Evolutionary conservation across 495 filamentous ascomycete species (phyloP), one percentile per base, ranked within the genome.

Genomic region (Cercophora sp.): DNA sequence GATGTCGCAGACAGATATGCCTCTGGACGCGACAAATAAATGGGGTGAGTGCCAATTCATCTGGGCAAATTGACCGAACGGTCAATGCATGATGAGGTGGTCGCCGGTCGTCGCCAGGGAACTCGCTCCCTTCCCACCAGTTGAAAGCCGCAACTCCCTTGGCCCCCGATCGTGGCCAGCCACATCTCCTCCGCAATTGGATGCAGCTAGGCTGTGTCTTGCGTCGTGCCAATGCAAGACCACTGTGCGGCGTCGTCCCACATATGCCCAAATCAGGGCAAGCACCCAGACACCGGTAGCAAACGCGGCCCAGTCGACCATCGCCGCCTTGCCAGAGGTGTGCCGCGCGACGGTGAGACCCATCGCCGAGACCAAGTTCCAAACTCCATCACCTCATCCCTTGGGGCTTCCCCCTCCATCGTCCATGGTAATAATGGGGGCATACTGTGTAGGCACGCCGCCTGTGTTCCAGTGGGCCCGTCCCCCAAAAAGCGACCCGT

Each of bases 11-110:
- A 48, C 27, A 37, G 46, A 48, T n/a, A n/a, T n/a, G 19, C 4
- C 19, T 26, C 36, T 25, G 32, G 48, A 22, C 20, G 16, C 31
- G 35, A 26, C 15, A 11, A 35, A 41, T 26, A 39, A 20, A 41
- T 39, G 22, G 29, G 44, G 44, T 32, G n/a, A 11, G 11, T 9
- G 10, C 34, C n/a, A 49, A 37, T 24, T 32, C 29, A 32, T 32
- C 19, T 50, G 24, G 34, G 44, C 40, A 34, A 54, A 58, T 58
- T 47, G 51, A 46, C 40, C 20, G 13, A n/a, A n/a, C n/a, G 45
- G 59, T 69, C 53, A 69, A 48, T 48, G 46, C 46, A 48, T 63
- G 70, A 71, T 69, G 64, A 64, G 61, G 43, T 72, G 69, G 61
- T 62, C 40, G 52, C 11, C 29, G 37, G 54, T n/a, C n/a, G n/a